Base-by-base conservation (phyloP, 1,284 basidiomycete genomes). In the Apiotrichum sp. region DNA sequence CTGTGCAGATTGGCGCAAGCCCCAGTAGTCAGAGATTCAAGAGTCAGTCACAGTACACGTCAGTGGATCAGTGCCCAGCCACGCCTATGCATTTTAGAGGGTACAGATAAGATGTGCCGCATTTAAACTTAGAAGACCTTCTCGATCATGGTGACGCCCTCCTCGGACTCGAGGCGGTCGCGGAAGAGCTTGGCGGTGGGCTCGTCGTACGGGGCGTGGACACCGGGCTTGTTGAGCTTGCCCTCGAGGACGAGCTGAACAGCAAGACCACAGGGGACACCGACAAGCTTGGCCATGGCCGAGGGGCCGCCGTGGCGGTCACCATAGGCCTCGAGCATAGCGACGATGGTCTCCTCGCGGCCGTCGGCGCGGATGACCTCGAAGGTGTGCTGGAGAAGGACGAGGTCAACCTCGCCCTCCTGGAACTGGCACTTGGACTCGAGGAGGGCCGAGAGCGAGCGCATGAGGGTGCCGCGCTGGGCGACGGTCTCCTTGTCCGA, bases 321-420 rank as follows among this genome's bases (percentile, higher is more conserved):
- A 53, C 95, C 95, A 72, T 96, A 97, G 60, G 84, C 86, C 77
- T 98, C 91, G 40, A 98, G 81, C 31, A 93, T 93, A 46, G 91
- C 89, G 7, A 93, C 97, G 69, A 92, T 79, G 35, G 85, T 93
- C 80, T 95, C 84, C 84, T 88, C 79, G 49, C 79, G 82, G 52
- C 93, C 92, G 70, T 95, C 89, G 40, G 82, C 80, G 83, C 87
- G 88, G 72, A 91, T 84, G 47, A 96, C 86, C 66, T 89, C 78
- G 72, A 97, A 96, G 79, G 93, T 95, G 83, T 98, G 95, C 79
- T 98, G 93, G 52, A 98, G 84, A 84, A 97, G 90, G 65, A 98
- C 90, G 64, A 98, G 84, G 77, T 98, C 95, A 22, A 92, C 86
- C 79, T 98, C 93, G 61, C 90, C 90, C 47, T 82, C 79, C 62